Evolutionary conservation across 257 asterid species (phyloP), one percentile per base, ranked within the genome.

Genomic region (Solanum chmielewskii): DNA sequence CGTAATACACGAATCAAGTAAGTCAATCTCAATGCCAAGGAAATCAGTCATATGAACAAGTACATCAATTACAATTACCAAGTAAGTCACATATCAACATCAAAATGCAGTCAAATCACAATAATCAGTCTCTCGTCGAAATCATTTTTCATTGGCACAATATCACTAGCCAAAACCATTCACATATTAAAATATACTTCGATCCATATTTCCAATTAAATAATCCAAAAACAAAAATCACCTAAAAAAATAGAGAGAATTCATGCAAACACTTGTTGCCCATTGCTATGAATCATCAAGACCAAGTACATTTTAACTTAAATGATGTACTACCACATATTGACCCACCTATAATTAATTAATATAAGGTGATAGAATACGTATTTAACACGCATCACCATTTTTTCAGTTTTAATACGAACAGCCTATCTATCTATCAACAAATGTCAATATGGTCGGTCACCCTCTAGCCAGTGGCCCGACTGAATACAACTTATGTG

Each of bases 61-160:
- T 41, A 2, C 45, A 41, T 9, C 45, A 9, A 41, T 41, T 41
- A 41, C 11, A 41, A 41, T 41, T 41, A 41, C 9, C 44, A 41
- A 41, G 44, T 9, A 9, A 41, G 11, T 2, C 45, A 9, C 3
- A 2, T 41, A 41, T 41, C 44, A 41, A 41, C 44, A 8, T 41
- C 44, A 41, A 41, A 41, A 41, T 41, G 11, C 3, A 41, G 33
- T 41, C 11, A 41, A 41, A 41, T 41, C 4, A 41, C 45, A 41
- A 2, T 41, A 41, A 41, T 41, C 12, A 41, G 1, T 41, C 11
- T 41, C 4, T 2, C 3, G 3, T 0, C 1, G 0, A 0, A 41
- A 9, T 41, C 3, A 41, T 41, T 41, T 41, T 0, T 2, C 4
- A 41, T 9, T 1, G 1, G 1, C 45, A 41, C 1, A 9, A 9